A percentile compares a stretch with the other conserved stretches of the same genome.
Conservation (phyloP, 345 rosid genomes). For the Pistacia integerrima region DNA sequence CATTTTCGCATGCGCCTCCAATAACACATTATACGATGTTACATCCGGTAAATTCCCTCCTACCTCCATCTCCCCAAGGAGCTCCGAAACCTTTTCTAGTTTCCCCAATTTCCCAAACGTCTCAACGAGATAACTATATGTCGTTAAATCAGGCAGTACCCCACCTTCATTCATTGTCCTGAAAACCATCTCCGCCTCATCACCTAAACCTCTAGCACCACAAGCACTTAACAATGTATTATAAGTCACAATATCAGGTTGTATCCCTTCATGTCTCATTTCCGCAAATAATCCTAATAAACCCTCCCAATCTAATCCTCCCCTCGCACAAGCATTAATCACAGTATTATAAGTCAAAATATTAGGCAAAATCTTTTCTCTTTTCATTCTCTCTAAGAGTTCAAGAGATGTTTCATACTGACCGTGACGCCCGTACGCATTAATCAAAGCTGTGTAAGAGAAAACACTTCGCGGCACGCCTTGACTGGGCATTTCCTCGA, state of each 20-base stretch:
- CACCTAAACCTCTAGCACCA: conserved; percentile 79
- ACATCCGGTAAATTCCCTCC: conserved; percentile 83
- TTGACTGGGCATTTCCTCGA: conserved; percentile 86
- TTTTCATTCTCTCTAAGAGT: conserved; percentile 83
- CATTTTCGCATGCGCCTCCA: conserved; percentile 68
- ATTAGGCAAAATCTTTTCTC: conserved; percentile 67
- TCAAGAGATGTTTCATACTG: conserved; percentile 70
- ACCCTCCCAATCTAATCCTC: conserved; percentile 93
- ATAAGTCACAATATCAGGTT: conserved; percentile 87
- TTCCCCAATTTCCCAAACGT: conserved; percentile 68
- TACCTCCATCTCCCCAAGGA: conserved; percentile 77
- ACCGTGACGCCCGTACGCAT: conserved; percentile 88
- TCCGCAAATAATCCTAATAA: conserved; percentile 89
- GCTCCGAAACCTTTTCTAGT: conserved; percentile 70
- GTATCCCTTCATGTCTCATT: conserved; percentile 93
- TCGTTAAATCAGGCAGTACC: conserved; percentile 76
- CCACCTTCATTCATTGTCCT: conserved; percentile 95
- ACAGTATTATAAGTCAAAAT: conserved; percentile 92
- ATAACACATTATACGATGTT: conserved; percentile 75
- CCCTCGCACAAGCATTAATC: conserved; percentile 85
- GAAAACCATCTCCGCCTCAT: conserved; percentile 94
- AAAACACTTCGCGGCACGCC: conserved; percentile 79
- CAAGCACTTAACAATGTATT: conserved; percentile 91
- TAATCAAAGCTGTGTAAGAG: conserved; percentile 86
- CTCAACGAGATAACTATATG: conserved; percentile 73